Evolutionary conservation across 2,329 filamentous ascomycete species (phyloP), one percentile per base, ranked within the genome.

Genomic region (Penicillium sp.): DNA sequence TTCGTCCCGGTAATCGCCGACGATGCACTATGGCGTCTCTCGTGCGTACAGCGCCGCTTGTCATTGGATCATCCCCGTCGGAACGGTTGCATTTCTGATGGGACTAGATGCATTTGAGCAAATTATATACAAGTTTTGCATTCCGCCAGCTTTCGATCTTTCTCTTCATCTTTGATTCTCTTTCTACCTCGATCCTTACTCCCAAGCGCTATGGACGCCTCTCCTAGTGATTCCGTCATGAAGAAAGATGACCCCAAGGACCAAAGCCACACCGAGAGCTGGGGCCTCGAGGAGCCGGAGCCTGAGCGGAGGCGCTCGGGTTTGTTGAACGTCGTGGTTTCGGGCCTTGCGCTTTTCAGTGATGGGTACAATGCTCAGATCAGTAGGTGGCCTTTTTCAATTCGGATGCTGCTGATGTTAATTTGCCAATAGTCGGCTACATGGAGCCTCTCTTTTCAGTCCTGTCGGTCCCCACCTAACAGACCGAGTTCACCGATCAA

Each of bases 331-430:
- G 68, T 72, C 16, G 30, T 74, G 10, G 59, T 74, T 27, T 58
- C 71, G 1, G 71, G 71, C 4, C 55, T 73, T 18, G 71, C 70
- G 4, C 61, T 73, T 1, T 71, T 71, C 61, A 67, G 65, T 42
- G 68, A 73, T 58, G 69, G 70, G 7, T 72, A 72, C 61, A 72
- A 73, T 59, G 71, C 68, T 4, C 66, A 70, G 47, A 69, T 69
- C 50, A 69, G 65, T 62, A 47, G 28, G 55, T 50, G 4, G 18
- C 8, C 20, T 25, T 10, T 31, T 46, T n/a, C 1, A 18, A 18
- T 5, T 22, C 4, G 10, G 22, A 28, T n/a, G 11, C 4, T 22
- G 2, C 25, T 4, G 5, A 11, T 54, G 40, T 50, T 61, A 56
- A 51, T 10, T 14, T 24, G 7, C 9, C 8, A 5, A 11, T 44